A percentile compares a stretch with the other conserved stretches of the same genome.
These are phyloP conservation scores for Fraxinus greggii DNA, from an alignment of 305 asterid genomes.

Conservation along the genomic window DNA sequence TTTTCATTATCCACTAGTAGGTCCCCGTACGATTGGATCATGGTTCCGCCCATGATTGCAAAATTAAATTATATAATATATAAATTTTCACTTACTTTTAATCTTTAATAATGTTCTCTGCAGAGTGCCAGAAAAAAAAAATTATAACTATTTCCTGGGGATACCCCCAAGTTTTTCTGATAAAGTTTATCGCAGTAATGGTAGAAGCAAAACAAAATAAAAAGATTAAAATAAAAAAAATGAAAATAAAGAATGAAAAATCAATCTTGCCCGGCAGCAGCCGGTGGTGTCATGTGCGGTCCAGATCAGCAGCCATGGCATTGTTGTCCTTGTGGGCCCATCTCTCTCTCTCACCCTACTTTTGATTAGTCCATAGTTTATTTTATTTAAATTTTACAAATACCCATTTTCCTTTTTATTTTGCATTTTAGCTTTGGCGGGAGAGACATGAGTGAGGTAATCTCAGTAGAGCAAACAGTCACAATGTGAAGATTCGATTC, in stretches of 20 bases:
- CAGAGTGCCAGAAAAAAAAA: neutral
- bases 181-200: neutral
- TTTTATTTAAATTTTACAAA: neutral
- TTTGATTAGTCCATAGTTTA: conserved; percentile 4
- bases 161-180: neutral
- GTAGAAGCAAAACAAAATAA: too few relatives aligned
- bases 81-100: neutral
- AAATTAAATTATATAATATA: too few relatives aligned
- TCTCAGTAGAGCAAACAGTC: too few relatives aligned
- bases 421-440: neutral
- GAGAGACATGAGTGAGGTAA: too few relatives aligned
- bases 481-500: too few relatives aligned
- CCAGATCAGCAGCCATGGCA: conserved; percentile 24
- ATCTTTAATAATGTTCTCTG: neutral
- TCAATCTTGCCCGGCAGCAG: neutral
- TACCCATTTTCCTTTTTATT: neutral
- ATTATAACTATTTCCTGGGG: neutral
- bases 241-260: too few relatives aligned
- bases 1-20: too few relatives aligned
- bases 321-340: conserved; percentile 24
- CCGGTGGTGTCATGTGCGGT: conserved; percentile 9
- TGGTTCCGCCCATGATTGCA: too few relatives aligned
- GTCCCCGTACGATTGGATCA: too few relatives aligned
- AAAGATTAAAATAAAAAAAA: too few relatives aligned
- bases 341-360: conserved; percentile 4